Base-by-base conservation (phyloP, 768 basidiomycete species). In the Panus rudis region DNA sequence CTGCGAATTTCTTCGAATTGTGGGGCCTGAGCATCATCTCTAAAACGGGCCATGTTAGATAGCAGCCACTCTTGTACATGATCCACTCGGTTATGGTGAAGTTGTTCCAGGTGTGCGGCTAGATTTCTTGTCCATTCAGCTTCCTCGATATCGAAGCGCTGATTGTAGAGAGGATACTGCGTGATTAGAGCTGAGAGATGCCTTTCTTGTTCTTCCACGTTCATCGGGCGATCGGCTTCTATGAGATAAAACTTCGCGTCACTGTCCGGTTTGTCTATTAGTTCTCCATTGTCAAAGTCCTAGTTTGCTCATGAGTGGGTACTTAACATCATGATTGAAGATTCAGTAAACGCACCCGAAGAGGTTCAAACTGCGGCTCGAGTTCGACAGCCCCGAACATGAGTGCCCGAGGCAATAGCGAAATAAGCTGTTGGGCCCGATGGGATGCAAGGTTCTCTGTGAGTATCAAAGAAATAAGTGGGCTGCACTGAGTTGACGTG, bases 11-110 rank as follows among this genome's bases (percentile, higher is more conserved):
- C 61, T 20, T 69, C 69, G 8, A 80, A 65, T 31, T 66, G 60
- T 2, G 77, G 63, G n/a, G n/a, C n/a, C n/a, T n/a, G n/a, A 38
- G 75, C 62, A 20, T 57, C 60, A 0, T 39, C 47, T 32, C 67
- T 64, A 58, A 81, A 81, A 0, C 76, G 64, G 1, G 62, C 42
- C 4, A 72, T 51, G 44, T 81, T 81, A 5, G 64, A 55, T 3
- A 60, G 55, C 11, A 82, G 56, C 81, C 79, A 81, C 44, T 63
- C 60, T 1, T 56, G 56, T 20, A 81, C 76, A 42, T 73, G 71
- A 3, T 61, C 52, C 14, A 76, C 57, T 11, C 80, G 69, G 42
- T 60, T 30, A 20, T 73, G 60, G 12, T 65, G 69, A 4, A 76
- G 49, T 2, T 41, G 45, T 4, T 63, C 58, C 3, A 81, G 60